phyloP scores from a whole-genome alignment of 2,329 filamentous ascomycete genomes.

The Cordyceps cateniannulata region DNA sequence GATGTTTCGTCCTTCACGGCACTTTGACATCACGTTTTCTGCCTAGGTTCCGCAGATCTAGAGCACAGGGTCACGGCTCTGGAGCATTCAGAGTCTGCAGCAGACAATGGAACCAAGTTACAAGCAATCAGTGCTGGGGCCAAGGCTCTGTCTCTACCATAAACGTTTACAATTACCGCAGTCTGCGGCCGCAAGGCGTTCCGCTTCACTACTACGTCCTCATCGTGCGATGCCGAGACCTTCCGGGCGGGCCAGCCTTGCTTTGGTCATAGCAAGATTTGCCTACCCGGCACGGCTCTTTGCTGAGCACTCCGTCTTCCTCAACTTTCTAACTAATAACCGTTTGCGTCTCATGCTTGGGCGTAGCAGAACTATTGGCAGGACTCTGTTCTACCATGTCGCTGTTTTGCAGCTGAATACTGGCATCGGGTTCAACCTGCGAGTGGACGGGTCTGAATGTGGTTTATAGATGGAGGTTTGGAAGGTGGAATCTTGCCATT shows the following conservation, averaged over 20 bases:
- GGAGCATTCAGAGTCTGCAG: not conserved
- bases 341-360: not conserved
- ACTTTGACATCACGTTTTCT: no score
- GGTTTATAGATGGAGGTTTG: not conserved
- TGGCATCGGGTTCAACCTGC: not conserved
- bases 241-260: no score
- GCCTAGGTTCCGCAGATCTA: no score
- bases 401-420: not conserved
- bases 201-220: constrained; percentile 7
- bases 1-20: no score
- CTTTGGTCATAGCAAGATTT: constrained; percentile 5
- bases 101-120: not conserved
- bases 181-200: no score
- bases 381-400: not conserved
- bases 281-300: not conserved
- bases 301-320: not conserved
- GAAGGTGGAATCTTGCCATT: not conserved
- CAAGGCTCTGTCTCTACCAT: no score
- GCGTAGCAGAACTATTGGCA: not conserved
- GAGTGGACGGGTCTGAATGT: not conserved
- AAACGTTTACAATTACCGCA: no score
- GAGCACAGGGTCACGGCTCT: no score
- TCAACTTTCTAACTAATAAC: no score
- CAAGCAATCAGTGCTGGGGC: not conserved
- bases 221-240: no score